Percentiles rank a stretch among this genome's conserved stretches.
Evolutionary conservation across 768 basidiomycete genomes (phyloP).

Genomic region (Lactarius vividus): DNA sequence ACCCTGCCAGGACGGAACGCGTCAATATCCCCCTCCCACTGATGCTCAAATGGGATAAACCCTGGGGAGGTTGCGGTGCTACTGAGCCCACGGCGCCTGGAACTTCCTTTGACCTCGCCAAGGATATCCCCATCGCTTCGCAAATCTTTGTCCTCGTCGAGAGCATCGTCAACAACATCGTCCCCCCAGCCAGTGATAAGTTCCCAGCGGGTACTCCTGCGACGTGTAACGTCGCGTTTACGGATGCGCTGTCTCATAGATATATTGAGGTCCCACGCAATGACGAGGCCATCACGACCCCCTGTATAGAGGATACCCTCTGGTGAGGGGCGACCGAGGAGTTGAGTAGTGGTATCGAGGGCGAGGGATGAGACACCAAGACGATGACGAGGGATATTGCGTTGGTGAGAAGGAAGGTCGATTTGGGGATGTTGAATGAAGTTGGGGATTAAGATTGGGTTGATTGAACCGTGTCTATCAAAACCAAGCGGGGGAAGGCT

Average conservation of each 20-base stretch:
- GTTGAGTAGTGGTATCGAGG: slow-evolving; percentile 76
- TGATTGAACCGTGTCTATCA: slow-evolving; percentile 62
- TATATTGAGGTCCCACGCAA: slow-evolving; percentile 82
- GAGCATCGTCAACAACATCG: slow-evolving; percentile 62
- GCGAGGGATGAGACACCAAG: slow-evolving; percentile 87
- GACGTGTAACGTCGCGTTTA: slow-evolving; percentile 30
- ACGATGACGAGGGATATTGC: slow-evolving; percentile 53
- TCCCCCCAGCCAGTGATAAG: slow-evolving; percentile 82
- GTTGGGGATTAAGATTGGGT: slow-evolving; percentile 60
- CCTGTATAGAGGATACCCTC: slow-evolving; percentile 90
- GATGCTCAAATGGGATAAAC: slow-evolving; percentile 58
- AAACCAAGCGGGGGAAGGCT: slow-evolving; percentile 65
- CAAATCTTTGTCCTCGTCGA: slow-evolving; percentile 57
- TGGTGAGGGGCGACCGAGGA: slow-evolving; percentile 62
- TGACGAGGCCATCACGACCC: slow-evolving; percentile 83
- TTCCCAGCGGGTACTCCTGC: slow-evolving; percentile 60
- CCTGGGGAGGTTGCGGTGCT: slow-evolving; percentile 32
- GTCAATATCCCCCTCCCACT: slow-evolving; percentile 76
- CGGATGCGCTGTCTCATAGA: slow-evolving; percentile 50
- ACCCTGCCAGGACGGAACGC: slow-evolving; percentile 50
- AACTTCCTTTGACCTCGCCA: slow-evolving; percentile 59
- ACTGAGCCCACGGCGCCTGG: slow-evolving; percentile 34
- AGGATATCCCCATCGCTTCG: slow-evolving; percentile 74
- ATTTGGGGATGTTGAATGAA: slow-evolving; percentile 16
- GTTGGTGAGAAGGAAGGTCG: background rate